These are phyloP conservation scores for Deinandra increscens DNA, from an alignment of 129 eudicot species.

Conservation along the genomic window DNA sequence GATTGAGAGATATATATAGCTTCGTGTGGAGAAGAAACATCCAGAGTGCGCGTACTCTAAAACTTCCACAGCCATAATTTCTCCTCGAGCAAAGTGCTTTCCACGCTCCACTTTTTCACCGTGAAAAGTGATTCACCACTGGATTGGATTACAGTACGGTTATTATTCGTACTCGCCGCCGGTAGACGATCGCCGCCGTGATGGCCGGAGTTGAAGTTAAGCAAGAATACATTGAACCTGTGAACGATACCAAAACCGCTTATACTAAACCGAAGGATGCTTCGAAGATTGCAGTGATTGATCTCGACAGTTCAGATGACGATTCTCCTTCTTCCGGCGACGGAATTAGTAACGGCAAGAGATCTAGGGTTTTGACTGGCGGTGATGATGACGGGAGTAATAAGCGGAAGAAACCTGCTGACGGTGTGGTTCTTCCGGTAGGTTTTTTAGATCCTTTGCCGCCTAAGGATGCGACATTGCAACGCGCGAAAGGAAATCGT, in stretches of 20 bases:
- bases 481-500: background rate
- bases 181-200: background rate
- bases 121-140: background rate
- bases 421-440: constrained; percentile 39
- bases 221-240: constrained; percentile 30
- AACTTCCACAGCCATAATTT: too few species aligned
- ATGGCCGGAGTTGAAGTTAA: constrained; percentile 32
- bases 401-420: constrained; percentile 32
- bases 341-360: constrained; percentile 24
- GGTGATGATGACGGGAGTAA: background rate
- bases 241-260: background rate
- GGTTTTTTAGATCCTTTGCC: constrained; percentile 61
- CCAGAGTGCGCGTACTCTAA: too few species aligned
- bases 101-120: background rate
- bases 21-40: too few species aligned
- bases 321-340: constrained; percentile 20
- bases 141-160: background rate
- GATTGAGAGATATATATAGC: too few species aligned
- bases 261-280: background rate
- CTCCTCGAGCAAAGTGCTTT: background rate
- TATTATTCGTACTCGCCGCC: background rate
- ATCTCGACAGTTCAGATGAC: constrained; percentile 27
- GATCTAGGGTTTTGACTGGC: constrained; percentile 19
- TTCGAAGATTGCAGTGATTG: constrained; percentile 8
- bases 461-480: constrained; percentile 25